A percentile compares a stretch with the other conserved stretches of the same genome.
Conservation (phyloP, 768 basidiomycete genomes). For the Xanthoconium purpureum region DNA sequence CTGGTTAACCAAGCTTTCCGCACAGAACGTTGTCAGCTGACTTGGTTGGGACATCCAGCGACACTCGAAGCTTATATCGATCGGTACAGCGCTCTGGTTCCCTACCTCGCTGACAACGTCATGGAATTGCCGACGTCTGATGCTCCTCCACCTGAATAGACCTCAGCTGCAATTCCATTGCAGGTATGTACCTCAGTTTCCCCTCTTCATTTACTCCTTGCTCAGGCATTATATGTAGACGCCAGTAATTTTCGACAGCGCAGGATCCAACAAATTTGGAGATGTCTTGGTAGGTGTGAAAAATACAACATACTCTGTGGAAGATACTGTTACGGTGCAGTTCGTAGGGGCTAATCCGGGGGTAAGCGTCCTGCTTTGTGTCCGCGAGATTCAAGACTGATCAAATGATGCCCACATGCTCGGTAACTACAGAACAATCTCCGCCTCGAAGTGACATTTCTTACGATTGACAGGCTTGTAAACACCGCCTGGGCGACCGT, state of each 20-base stretch:
- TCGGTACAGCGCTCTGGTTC: slow-evolving; percentile 65
- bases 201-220: neutral
- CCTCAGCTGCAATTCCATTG: slow-evolving; percentile 62
- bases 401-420: neutral
- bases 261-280: slow-evolving; percentile 60
- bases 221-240: slow-evolving; percentile 35
- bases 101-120: slow-evolving; percentile 52
- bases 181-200: slow-evolving; percentile 44
- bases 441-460: slow-evolving; percentile 68
- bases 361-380: slow-evolving; percentile 37
- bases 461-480: slow-evolving; percentile 57
- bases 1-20: slow-evolving; percentile 45
- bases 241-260: slow-evolving; percentile 58
- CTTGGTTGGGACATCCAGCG: slow-evolving; percentile 43
- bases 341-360: slow-evolving; percentile 80
- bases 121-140: slow-evolving; percentile 55
- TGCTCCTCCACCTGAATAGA: slow-evolving; percentile 61
- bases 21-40: slow-evolving; percentile 9
- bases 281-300: slow-evolving; percentile 48
- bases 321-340: slow-evolving; percentile 55
- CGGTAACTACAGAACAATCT: slow-evolving; percentile 62
- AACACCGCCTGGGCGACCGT: slow-evolving; percentile 52
- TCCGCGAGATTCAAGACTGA: slow-evolving; percentile 35
- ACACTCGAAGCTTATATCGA: slow-evolving; percentile 81
- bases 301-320: slow-evolving; percentile 43